Percentiles rank a stretch among this genome's conserved stretches.
Conservation (phyloP, 371 early-diverging fungal species). For the Lichtheimia ornata region DNA sequence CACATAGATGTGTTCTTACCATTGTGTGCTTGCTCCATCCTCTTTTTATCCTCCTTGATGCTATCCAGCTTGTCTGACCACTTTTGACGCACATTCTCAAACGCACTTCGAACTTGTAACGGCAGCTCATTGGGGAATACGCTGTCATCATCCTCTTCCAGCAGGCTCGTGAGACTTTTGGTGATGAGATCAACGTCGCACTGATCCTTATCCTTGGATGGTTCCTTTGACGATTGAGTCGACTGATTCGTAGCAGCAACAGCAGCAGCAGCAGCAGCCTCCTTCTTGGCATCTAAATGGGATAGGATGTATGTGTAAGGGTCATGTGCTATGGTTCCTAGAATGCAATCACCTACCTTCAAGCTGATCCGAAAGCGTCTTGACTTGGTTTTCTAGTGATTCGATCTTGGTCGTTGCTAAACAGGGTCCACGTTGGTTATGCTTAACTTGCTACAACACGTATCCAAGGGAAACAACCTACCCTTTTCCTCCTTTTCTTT, state of each 20-base stretch:
- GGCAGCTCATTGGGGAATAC: slow-evolving; percentile 28
- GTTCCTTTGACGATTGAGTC: too few relatives aligned
- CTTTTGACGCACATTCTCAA: slow-evolving; percentile 33
- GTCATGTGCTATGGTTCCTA: neutral
- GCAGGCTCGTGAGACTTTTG: slow-evolving; percentile 19
- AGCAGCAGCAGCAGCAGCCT: neutral
- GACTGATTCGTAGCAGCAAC: too few relatives aligned
- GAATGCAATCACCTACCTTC: neutral
- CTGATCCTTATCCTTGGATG: neutral
- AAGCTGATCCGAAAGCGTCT: neutral
- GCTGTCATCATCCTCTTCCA: slow-evolving; percentile 33
- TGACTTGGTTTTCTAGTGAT: neutral
- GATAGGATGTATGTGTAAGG: neutral
- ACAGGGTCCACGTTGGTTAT: neutral
- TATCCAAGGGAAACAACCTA: neutral
- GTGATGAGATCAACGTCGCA: slow-evolving; percentile 14
- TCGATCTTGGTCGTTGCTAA: neutral
- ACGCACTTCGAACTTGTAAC: slow-evolving; percentile 22
- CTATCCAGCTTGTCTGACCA: slow-evolving; percentile 16
- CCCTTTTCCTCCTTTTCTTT: neutral
- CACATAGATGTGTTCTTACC: neutral
- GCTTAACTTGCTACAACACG: neutral
- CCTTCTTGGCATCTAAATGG: neutral
- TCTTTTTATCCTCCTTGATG: slow-evolving; percentile 2
- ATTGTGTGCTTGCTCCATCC: slow-evolving; percentile 4